These are phyloP conservation scores for Trypanosoma caninum DNA, from an alignment of 208 protist genomes.

Conservation along the genomic window DNA sequence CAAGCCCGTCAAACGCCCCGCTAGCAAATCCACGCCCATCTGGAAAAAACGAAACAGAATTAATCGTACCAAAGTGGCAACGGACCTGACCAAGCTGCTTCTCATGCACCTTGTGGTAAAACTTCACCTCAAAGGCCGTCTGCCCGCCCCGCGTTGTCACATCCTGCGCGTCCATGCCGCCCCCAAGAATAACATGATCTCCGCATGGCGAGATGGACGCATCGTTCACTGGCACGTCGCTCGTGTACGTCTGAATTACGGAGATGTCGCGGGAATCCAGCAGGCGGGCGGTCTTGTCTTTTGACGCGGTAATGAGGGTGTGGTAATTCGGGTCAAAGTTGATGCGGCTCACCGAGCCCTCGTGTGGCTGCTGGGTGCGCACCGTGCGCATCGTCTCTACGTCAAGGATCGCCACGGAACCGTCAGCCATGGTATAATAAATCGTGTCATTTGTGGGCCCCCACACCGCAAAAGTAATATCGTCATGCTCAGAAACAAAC, in stretches of 20 bases:
- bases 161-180: slow-evolving; percentile 95
- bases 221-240: slow-evolving; percentile 95
- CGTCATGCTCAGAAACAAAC: slow-evolving; percentile 40
- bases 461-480: slow-evolving; percentile 92
- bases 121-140: slow-evolving; percentile 95
- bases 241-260: slow-evolving; percentile 94
- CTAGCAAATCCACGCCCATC: slow-evolving; percentile 92
- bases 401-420: slow-evolving; percentile 91
- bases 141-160: slow-evolving; percentile 93
- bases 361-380: slow-evolving; percentile 63
- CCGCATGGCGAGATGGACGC: slow-evolving; percentile 92
- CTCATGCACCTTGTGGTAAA: slow-evolving; percentile 96
- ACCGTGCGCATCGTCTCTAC: slow-evolving; percentile 84
- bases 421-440: slow-evolving; percentile 92
- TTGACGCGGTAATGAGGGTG: slow-evolving; percentile 92
- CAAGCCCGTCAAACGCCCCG: slow-evolving; percentile 95
- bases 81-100: slow-evolving; percentile 94
- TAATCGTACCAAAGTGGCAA: slow-evolving; percentile 99
- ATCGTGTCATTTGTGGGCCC: slow-evolving; percentile 96
- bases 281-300: slow-evolving; percentile 94
- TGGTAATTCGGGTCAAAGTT: slow-evolving; percentile 88
- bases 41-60: slow-evolving; percentile 94
- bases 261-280: slow-evolving; percentile 93
- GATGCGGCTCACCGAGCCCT: slow-evolving; percentile 74
- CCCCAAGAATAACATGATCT: slow-evolving; percentile 94